These are phyloP conservation scores for Eucalyptus sideroxylon DNA, from an alignment of 345 rosid species.

Conservation along the genomic window DNA sequence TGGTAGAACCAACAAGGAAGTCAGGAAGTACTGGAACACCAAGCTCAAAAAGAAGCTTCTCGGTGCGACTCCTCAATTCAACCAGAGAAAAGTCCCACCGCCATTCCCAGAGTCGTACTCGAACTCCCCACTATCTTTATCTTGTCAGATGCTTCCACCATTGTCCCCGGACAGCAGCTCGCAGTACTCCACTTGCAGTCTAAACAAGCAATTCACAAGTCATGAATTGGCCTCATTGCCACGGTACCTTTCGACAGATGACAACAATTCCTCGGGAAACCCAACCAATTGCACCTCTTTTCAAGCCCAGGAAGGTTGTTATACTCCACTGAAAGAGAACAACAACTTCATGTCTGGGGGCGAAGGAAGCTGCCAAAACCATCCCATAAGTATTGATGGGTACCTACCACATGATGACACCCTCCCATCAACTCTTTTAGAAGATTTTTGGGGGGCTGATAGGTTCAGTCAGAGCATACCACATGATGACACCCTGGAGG, in stretches of 20 bases:
- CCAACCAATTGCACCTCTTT: not conserved
- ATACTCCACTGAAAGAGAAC: not conserved
- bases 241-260: not conserved
- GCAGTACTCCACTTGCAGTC: not conserved
- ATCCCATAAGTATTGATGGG: too few species aligned
- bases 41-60: slow-evolving; percentile 80
- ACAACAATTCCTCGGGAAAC: not conserved
- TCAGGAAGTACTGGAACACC: slow-evolving; percentile 91
- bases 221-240: not conserved
- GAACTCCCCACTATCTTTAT: not conserved
- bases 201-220: not conserved
- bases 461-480: too few species aligned
- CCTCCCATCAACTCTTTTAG: too few species aligned
- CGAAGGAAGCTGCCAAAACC: slow-evolving; percentile 26
- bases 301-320: not conserved
- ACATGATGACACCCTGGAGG: too few species aligned
- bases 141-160: not conserved
- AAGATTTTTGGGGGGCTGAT: too few species aligned
- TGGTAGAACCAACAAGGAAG: slow-evolving; percentile 89
- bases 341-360: slow-evolving; percentile 40
- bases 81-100: not conserved
- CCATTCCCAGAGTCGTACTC: not conserved
- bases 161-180: not conserved
- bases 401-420: too few species aligned
- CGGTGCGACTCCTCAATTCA: slow-evolving; percentile 11